phyloP scores from a whole-genome alignment of 495 filamentous ascomycete genomes.

The Poronia punctata region DNA sequence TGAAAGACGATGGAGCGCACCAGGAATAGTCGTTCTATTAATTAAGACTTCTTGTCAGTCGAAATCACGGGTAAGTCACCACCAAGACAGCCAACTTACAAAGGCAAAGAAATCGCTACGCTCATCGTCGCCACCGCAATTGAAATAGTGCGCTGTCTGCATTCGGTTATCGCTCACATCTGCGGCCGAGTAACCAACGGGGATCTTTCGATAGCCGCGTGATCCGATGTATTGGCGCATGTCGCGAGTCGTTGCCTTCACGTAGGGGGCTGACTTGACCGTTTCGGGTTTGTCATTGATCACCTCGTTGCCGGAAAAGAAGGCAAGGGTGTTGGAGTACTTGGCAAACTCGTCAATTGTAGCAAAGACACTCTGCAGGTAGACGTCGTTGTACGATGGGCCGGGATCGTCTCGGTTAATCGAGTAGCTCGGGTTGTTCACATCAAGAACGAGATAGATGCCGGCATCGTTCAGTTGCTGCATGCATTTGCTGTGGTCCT shows the following conservation, averaged over 20 bases:
- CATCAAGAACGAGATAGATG: conserved; percentile 86
- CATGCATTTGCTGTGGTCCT: conserved; percentile 82
- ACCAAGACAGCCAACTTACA: conserved; percentile 27
- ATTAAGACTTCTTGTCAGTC: conserved; percentile 5
- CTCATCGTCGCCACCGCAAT: conserved; percentile 82
- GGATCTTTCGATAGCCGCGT: conserved; percentile 69
- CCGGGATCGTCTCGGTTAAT: conserved; percentile 72
- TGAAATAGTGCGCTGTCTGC: conserved; percentile 88
- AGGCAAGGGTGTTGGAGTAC: conserved; percentile 84
- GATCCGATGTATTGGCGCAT: conserved; percentile 77
- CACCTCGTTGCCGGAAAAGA: conserved; percentile 97
- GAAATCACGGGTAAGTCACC: not conserved
- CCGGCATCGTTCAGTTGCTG: conserved; percentile 68
- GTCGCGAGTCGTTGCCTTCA: conserved; percentile 91
- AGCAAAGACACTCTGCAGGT: conserved; percentile 88
- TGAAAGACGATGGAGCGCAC: conserved; percentile 75
- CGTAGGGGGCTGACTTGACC: conserved; percentile 69
- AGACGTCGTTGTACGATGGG: conserved; percentile 81
- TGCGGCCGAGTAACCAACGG: conserved; percentile 89
- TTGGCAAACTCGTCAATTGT: conserved; percentile 83
- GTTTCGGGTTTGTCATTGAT: conserved; percentile 73
- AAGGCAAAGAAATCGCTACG: conserved; percentile 94
- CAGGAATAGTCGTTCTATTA: conserved; percentile 87
- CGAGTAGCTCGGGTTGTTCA: conserved; percentile 58
- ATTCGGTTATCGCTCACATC: conserved; percentile 81